These are phyloP conservation scores for Abelmoschus esculentus DNA, from an alignment of 345 rosid genomes.

Conservation along the genomic window DNA sequence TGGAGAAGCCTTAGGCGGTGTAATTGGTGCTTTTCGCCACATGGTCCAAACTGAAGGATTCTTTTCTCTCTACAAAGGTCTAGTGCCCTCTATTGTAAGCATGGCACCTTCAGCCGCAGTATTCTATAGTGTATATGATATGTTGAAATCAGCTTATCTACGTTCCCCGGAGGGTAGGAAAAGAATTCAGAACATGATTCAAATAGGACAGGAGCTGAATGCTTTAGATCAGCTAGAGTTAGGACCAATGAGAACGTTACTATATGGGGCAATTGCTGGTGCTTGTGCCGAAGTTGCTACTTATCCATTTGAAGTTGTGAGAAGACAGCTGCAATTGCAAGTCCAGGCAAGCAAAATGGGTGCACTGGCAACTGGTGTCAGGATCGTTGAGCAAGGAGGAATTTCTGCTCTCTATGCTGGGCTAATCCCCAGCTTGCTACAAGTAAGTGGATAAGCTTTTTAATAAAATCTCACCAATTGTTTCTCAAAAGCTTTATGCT, in stretches of 20 bases:
- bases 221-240: slow-evolving; percentile 71
- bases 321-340: slow-evolving; percentile 68
- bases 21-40: slow-evolving; percentile 51
- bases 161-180: slow-evolving; percentile 55
- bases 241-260: slow-evolving; percentile 59
- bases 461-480: neutral
- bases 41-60: slow-evolving; percentile 65
- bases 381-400: slow-evolving; percentile 61
- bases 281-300: slow-evolving; percentile 79
- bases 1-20: slow-evolving; percentile 67
- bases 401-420: slow-evolving; percentile 64
- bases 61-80: slow-evolving; percentile 65
- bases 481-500: neutral
- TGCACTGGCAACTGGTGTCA: slow-evolving; percentile 46
- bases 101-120: slow-evolving; percentile 80
- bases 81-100: slow-evolving; percentile 61
- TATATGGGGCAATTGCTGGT: slow-evolving; percentile 67
- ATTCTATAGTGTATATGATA: slow-evolving; percentile 64
- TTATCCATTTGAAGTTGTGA: slow-evolving; percentile 70
- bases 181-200: slow-evolving; percentile 51
- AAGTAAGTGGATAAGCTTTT: slow-evolving; percentile 28
- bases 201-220: slow-evolving; percentile 44
- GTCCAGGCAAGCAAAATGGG: slow-evolving; percentile 50
- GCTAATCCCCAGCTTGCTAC: slow-evolving; percentile 67
- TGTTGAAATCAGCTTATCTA: slow-evolving; percentile 53